These are phyloP conservation scores for Arthrobotrys megalospora DNA, from an alignment of 2,329 filamentous ascomycete genomes.

Conservation along the genomic window DNA sequence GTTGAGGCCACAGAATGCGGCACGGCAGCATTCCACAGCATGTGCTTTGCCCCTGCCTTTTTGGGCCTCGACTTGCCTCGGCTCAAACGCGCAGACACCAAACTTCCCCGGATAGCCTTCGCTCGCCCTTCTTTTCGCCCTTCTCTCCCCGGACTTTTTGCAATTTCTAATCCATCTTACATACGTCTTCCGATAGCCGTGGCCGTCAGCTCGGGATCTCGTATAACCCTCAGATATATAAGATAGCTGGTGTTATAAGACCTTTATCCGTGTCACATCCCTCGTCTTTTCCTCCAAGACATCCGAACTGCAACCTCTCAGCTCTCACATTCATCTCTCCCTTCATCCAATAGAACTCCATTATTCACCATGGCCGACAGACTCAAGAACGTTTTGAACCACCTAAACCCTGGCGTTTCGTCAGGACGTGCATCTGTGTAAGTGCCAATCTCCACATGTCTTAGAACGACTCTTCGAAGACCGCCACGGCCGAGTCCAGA, in stretches of 20 bases:
- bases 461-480: conserved; percentile 16
- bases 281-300: conserved; percentile 9
- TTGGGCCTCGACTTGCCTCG: conserved; percentile 49
- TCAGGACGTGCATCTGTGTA: conserved; percentile 83
- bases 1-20: conserved; percentile 39
- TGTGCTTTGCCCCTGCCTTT: conserved; percentile 41
- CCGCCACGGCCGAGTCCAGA: conserved; percentile 22
- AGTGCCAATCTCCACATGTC: conserved; percentile 67
- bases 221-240: conserved; percentile 38
- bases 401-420: conserved; percentile 79
- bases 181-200: conserved; percentile 21
- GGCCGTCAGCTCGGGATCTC: conserved; percentile 32
- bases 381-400: conserved; percentile 88
- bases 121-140: conserved; percentile 10
- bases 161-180: conserved; percentile 31
- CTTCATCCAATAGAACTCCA: conserved; percentile 51
- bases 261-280: conserved; percentile 26
- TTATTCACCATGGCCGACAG: conserved; percentile 81
- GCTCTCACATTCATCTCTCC: conserved; percentile 38
- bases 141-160: conserved; percentile 23
- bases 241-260: conserved; percentile 31
- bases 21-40: conserved; percentile 51
- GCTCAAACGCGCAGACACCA: conserved; percentile 54
- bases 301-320: conserved; percentile 41
- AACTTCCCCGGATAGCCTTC: conserved; percentile 48